Conservation (phyloP, 805 yeast genomes). For the Myxozyma vanderwaltii region DNA sequence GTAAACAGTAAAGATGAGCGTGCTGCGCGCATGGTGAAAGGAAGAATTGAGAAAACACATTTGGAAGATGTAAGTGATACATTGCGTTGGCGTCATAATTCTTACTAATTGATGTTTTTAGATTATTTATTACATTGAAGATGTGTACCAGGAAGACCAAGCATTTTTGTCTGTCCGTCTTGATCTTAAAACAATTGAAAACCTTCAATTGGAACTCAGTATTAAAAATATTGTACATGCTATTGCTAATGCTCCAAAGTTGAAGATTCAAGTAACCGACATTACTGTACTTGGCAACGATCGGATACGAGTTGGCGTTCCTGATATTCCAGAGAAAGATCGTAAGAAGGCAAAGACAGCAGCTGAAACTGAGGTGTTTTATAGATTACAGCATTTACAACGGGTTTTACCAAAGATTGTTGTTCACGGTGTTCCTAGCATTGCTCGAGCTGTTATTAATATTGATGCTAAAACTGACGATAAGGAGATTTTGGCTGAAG, state of each 20-base stretch:
- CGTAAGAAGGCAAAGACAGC: constrained; percentile 36
- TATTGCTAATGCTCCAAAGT: constrained; percentile 78
- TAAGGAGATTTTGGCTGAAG: constrained; percentile 89
- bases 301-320: constrained; percentile 47
- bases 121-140: constrained; percentile 86
- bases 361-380: constrained; percentile 59
- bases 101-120: not conserved
- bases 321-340: constrained; percentile 30
- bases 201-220: constrained; percentile 83
- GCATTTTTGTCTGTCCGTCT: constrained; percentile 80
- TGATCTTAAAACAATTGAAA: constrained; percentile 82
- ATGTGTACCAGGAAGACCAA: constrained; percentile 79
- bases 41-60: constrained; percentile 90
- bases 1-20: constrained; percentile 83
- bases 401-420: constrained; percentile 84
- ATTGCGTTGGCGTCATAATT: not conserved
- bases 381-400: constrained; percentile 85
- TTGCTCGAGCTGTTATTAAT: constrained; percentile 94
- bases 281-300: constrained; percentile 67
- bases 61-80: constrained; percentile 56
- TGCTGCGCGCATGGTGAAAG: constrained; percentile 98
- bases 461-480: constrained; percentile 82
- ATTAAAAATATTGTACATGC: constrained; percentile 86
- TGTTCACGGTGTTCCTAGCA: constrained; percentile 89
- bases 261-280: constrained; percentile 76